Percentiles rank a stretch among this genome's conserved stretches.
Evolutionary conservation across 2,329 filamentous ascomycete species (phyloP).

Genomic region (Fusarium pininemorale): DNA sequence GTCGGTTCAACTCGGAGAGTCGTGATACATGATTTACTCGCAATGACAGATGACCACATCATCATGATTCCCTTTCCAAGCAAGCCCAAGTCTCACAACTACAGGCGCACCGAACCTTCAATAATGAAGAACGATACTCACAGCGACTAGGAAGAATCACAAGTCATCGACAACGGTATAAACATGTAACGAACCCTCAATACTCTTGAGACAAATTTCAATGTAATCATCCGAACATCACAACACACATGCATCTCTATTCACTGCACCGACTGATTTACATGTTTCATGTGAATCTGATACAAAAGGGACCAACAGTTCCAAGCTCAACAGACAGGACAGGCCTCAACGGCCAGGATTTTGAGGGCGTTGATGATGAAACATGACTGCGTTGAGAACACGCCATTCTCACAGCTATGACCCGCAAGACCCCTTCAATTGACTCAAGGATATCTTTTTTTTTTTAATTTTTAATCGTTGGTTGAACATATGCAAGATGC

Average conservation of each 20-base stretch:
- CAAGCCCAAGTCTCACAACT: background rate
- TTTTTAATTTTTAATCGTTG: background rate
- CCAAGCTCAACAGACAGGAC: constrained; percentile 4
- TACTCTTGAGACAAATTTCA: background rate
- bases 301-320: constrained; percentile 1
- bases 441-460: background rate
- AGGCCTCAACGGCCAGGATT: constrained; percentile 25
- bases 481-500: background rate
- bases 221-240: constrained; percentile 5
- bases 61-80: background rate
- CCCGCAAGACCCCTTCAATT: constrained; percentile 2
- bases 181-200: constrained; percentile 10
- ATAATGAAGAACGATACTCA: background rate
- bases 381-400: constrained; percentile 23
- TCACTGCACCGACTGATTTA: constrained; percentile 1
- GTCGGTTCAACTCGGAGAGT: background rate
- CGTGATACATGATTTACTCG: background rate
- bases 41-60: background rate
- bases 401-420: constrained; percentile 20
- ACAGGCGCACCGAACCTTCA: background rate
- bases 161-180: background rate
- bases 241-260: constrained; percentile 2
- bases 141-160: background rate
- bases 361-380: constrained; percentile 33
- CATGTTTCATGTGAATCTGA: constrained; percentile 15